phyloP scores from a whole-genome alignment of 768 basidiomycete genomes.

The Cystobasidium onofrii region DNA sequence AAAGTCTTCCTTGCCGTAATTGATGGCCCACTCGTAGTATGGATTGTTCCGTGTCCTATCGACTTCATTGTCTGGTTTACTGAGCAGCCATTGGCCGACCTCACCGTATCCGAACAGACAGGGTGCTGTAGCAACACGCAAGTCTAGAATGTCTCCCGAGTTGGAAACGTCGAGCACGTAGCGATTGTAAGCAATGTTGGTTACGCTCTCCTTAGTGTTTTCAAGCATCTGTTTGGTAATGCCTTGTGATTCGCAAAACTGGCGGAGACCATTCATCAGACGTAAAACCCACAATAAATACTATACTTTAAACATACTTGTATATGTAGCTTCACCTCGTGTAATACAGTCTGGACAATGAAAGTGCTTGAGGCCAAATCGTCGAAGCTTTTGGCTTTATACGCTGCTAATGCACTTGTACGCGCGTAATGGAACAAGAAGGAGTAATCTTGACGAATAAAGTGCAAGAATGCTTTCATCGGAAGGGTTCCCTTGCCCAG shows the following conservation, averaged over 20 bases:
- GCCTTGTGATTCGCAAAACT: slow-evolving; percentile 13
- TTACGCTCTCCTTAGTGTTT: slow-evolving; percentile 57
- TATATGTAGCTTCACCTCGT: slow-evolving; percentile 50
- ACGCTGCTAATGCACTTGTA: slow-evolving; percentile 69
- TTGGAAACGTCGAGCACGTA: slow-evolving; percentile 72
- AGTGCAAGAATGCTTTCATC: slow-evolving; percentile 63
- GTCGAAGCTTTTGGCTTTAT: slow-evolving; percentile 62
- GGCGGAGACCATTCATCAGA: not conserved
- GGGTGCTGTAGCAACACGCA: slow-evolving; percentile 72
- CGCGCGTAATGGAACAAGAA: slow-evolving; percentile 77
- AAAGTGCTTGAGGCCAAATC: slow-evolving; percentile 59
- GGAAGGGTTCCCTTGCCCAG: slow-evolving; percentile 66
- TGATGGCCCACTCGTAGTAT: slow-evolving; percentile 55
- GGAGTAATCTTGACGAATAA: slow-evolving; percentile 61
- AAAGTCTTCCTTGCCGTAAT: slow-evolving; percentile 51
- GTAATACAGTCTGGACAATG: slow-evolving; percentile 58
- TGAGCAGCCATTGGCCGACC: slow-evolving; percentile 74
- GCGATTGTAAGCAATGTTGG: slow-evolving; percentile 76
- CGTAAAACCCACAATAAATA: not conserved
- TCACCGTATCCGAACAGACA: slow-evolving; percentile 89
- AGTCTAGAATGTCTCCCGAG: slow-evolving; percentile 64
- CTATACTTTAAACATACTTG: not conserved
- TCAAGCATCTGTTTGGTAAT: not conserved
- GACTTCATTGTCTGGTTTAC: slow-evolving; percentile 49
- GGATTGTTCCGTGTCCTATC: slow-evolving; percentile 61